A percentile compares a stretch with the other conserved stretches of the same genome.
These are phyloP conservation scores for Chloris gayana DNA, from an alignment of 176 grass and related monocot genomes.

Conservation along the genomic window DNA sequence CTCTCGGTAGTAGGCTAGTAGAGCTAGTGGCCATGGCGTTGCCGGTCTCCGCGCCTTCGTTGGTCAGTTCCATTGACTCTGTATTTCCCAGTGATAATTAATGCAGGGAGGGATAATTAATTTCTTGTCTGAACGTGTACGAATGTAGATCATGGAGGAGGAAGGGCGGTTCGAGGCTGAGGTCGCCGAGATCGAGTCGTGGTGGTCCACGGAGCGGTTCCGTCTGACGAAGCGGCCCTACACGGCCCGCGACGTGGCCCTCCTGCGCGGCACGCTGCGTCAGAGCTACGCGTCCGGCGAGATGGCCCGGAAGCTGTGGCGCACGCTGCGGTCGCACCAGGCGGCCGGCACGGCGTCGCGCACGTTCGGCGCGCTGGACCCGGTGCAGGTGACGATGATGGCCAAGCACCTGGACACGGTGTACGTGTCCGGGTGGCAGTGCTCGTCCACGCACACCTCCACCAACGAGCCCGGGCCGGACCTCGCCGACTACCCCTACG, in stretches of 20 bases:
- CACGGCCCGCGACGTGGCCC: slow-evolving; percentile 69
- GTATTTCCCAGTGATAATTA: not conserved
- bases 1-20: too few relatives aligned
- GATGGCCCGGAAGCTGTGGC: slow-evolving; percentile 86
- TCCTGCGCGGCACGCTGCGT: slow-evolving; percentile 85
- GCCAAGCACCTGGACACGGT: slow-evolving; percentile 89
- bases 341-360: slow-evolving; percentile 75
- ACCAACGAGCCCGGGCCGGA: slow-evolving; percentile 84
- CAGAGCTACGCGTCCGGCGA: slow-evolving; percentile 87
- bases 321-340: slow-evolving; percentile 76
- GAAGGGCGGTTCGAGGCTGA: slow-evolving; percentile 88
- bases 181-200: slow-evolving; percentile 73
- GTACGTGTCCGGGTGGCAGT: slow-evolving; percentile 98
- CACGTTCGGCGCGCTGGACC: slow-evolving; percentile 91
- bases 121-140: not conserved
- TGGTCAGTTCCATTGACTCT: slow-evolving; percentile 51
- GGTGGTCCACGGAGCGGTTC: slow-evolving; percentile 89
- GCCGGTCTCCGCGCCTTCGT: slow-evolving; percentile 65
- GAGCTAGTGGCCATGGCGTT: slow-evolving; percentile 54
- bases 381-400: slow-evolving; percentile 95
- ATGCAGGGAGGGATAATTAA: not conserved
- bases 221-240: slow-evolving; percentile 74
- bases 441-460: slow-evolving; percentile 93
- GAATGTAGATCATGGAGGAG: slow-evolving; percentile 89
- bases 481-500: slow-evolving; percentile 97